These are phyloP conservation scores for Periconia digitata DNA, from an alignment of 2,329 filamentous ascomycete genomes.

Conservation along the genomic window DNA sequence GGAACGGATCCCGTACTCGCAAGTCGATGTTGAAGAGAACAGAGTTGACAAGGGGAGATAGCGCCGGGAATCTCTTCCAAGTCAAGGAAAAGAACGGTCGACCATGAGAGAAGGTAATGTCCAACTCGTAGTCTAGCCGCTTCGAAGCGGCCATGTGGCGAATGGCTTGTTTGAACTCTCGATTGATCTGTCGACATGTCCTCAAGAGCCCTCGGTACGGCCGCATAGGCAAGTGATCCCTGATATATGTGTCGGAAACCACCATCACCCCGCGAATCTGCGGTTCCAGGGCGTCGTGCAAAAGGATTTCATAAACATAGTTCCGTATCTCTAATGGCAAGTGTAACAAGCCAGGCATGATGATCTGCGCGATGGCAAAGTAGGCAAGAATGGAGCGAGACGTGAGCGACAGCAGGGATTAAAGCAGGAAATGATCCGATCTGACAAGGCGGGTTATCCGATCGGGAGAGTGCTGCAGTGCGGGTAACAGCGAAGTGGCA, in stretches of 20 bases:
- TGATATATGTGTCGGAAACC: constrained; percentile 24
- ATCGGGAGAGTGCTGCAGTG: constrained; percentile 2
- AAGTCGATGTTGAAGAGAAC: constrained; percentile 33
- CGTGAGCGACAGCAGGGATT: constrained; percentile 11
- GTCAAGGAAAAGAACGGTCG: constrained; percentile 35
- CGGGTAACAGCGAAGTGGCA: constrained; percentile 1
- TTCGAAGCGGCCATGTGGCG: constrained; percentile 29
- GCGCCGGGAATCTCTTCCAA: constrained; percentile 29
- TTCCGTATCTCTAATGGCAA: constrained; percentile 32
- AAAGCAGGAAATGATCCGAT: constrained; percentile 7
- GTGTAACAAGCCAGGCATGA: constrained; percentile 33
- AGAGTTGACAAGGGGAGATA: constrained; percentile 31
- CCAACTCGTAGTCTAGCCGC: constrained; percentile 26
- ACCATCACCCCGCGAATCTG: constrained; percentile 28
- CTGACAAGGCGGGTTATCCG: constrained; percentile 10
- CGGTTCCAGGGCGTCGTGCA: constrained; percentile 20
- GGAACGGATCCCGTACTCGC: constrained; percentile 29
- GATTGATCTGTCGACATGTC: constrained; percentile 24
- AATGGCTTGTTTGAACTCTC: constrained; percentile 30
- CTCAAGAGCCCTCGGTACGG: constrained; percentile 30
- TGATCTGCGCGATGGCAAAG: neutral
- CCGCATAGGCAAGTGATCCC: constrained; percentile 28
- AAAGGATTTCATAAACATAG: constrained; percentile 30
- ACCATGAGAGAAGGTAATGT: constrained; percentile 34
- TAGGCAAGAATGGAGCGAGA: neutral